These are phyloP conservation scores for Thalassiosira sp. DNA, from an alignment of 352 stramenopile genomes.

Conservation along the genomic window DNA sequence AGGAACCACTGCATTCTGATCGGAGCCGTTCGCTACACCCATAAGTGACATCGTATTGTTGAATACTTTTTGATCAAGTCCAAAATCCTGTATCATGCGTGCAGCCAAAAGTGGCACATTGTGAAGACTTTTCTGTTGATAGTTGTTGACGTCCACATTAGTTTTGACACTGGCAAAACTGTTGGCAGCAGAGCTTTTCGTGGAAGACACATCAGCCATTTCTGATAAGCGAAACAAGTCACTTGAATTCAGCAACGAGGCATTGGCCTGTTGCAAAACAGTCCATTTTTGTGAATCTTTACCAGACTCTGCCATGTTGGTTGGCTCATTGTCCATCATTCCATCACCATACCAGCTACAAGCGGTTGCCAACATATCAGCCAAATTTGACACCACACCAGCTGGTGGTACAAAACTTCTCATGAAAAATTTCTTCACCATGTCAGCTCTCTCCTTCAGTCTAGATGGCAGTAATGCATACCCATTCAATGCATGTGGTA, in stretches of 20 bases:
- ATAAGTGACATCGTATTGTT: constrained; percentile 62
- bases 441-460: constrained; percentile 35
- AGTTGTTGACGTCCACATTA: not conserved
- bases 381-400: constrained; percentile 31
- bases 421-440: constrained; percentile 54
- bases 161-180: not conserved
- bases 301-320: not conserved
- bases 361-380: constrained; percentile 40
- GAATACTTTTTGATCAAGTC: constrained; percentile 62
- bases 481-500: constrained; percentile 66
- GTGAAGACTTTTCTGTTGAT: constrained; percentile 41
- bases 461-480: constrained; percentile 37
- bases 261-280: not conserved
- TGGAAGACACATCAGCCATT: not conserved
- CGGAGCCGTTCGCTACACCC: constrained; percentile 33
- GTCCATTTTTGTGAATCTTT: not conserved
- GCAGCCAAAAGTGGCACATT: constrained; percentile 57
- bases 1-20: not conserved
- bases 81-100: constrained; percentile 60
- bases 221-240: not conserved
- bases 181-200: not conserved
- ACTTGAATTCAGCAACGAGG: not conserved
- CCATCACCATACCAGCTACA: constrained; percentile 32
- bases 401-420: constrained; percentile 45
- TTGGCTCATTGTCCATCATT: not conserved